Base-by-base conservation (phyloP, 2,329 filamentous ascomycete species). In the Neoarthrinium moseri region DNA sequence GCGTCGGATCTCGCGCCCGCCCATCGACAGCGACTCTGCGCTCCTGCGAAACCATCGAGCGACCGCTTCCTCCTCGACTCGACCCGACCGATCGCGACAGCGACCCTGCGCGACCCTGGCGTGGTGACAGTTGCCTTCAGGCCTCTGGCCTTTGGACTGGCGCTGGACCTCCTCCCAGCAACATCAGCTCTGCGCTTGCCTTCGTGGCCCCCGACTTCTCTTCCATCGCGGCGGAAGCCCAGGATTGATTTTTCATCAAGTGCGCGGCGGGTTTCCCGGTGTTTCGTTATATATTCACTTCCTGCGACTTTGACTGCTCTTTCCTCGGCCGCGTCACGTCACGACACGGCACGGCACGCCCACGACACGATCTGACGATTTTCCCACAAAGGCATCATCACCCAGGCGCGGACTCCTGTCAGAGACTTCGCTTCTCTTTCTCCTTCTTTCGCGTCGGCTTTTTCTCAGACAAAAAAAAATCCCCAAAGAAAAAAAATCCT, bases 1-100 rank as follows among this genome's bases (percentile, higher is more conserved):
- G 77, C 73, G 74, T 74, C 75, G 68, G 67, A 65, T 69, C 71
- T 71, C 70, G 68, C 66, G 66, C 67, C 59, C 59, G 52, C 51
- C 51, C 57, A 56, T 55, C 56, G 58, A 51, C 52, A 48, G 56
- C 61, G 60, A 57, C 46, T 49, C 47, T 56, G 57, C 62, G 64
- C 66, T 57, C 61, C 57, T 54, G 49, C 49, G 54, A 56, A 59
- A 66, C 46, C 46, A 34, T 48, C 48, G 54, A 41, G 41, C 57
- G 51, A 57, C 48, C 46, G 29, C 47, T 38, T 37, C 23, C 20
- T 23, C 22, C 21, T 36, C 38, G 38, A 47, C 15, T 18, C 13
- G 38, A 47, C 15, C 23, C 13, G 10, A 30, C n/a, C 37, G 27
- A 29, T 55, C 43, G 51, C 46, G 49, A 53, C 56, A 51, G 43